phyloP scores from a whole-genome alignment of 1,139 yeast species.

The Candida glucosophila region DNA sequence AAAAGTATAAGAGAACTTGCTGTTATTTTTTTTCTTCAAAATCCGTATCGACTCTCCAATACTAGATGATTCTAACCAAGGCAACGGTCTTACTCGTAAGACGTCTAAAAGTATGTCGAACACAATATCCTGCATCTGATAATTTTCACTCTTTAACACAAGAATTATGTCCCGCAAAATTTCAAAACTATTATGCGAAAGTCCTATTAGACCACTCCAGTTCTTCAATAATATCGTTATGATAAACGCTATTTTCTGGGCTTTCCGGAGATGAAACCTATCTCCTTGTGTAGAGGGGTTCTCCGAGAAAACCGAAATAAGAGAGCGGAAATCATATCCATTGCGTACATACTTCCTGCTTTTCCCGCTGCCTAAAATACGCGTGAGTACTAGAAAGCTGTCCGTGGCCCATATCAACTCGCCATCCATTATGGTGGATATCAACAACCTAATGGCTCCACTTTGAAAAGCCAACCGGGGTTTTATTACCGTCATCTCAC shows the following conservation, averaged over 20 bases:
- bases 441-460: slow-evolving; percentile 56
- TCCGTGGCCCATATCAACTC: slow-evolving; percentile 49
- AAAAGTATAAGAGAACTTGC: slow-evolving; percentile 6
- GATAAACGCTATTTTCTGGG: slow-evolving; percentile 44
- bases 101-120: slow-evolving; percentile 68
- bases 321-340: slow-evolving; percentile 55
- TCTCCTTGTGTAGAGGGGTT: background rate
- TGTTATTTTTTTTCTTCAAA: slow-evolving; percentile 21
- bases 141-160: slow-evolving; percentile 53
- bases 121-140: slow-evolving; percentile 50
- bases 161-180: slow-evolving; percentile 52
- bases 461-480: slow-evolving; percentile 56
- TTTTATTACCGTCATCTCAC: slow-evolving; percentile 56
- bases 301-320: slow-evolving; percentile 51
- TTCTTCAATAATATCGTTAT: slow-evolving; percentile 56
- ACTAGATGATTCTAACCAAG: slow-evolving; percentile 40
- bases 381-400: slow-evolving; percentile 48
- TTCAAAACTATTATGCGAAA: slow-evolving; percentile 49
- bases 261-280: background rate
- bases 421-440: slow-evolving; percentile 46
- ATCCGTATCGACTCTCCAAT: slow-evolving; percentile 31
- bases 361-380: slow-evolving; percentile 51
- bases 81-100: slow-evolving; percentile 50
- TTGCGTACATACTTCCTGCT: slow-evolving; percentile 50
- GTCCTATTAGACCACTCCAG: slow-evolving; percentile 71